Evolutionary conservation across 2,329 filamentous ascomycete genomes (phyloP), one percentile per base, ranked within the genome.

Genomic region (Clarireedia homoeocarpa): DNA sequence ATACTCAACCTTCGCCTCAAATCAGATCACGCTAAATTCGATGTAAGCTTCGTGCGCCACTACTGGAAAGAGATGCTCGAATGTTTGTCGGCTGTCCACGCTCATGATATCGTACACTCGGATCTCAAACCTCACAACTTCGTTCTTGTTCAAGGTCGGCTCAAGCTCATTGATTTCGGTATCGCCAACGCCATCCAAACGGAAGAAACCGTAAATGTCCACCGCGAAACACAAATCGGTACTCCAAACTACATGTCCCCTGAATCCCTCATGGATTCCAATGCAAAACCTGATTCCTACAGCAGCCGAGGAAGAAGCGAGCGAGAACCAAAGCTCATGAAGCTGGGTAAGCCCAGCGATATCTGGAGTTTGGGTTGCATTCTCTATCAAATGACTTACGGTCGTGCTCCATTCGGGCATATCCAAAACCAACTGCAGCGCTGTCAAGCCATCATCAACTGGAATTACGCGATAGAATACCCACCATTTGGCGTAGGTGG

Each of bases 21-120:
- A 66, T 81, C 78, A 0, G 86, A 91, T 59, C 82, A 87, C 53
- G 82, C 88, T 40, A 82, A 79, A 58, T 86, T 99, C 59, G 94
- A 99, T 68, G 80, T 89, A 1, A 88, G 87, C 53, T 96, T 97
- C 70, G 90, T 94, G 12, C 87, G 94, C n/a, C 95, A 89, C 73
- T 96, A 96, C 76, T 99, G 94, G 94, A 94, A 95, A 71, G 94
- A 99, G 73, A 99, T 99, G 94, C 84, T 99, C 17, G 91, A 96
- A 71, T 97, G 94, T 69, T 83, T 99, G 5, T 83, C 89, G 63
- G 83, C 92, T 0, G 91, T 99, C 1, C 94, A 99, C 69, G 82
- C 87, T 12, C 80, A 86, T 69, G 91, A 96, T 67, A 91, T 99
- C 61, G 94, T 99, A 3, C 94, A 99, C 73, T 96, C 91, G 0